Conservation (phyloP, 192 early-diverging fungal genomes). For the Gigaspora rosea region DNA sequence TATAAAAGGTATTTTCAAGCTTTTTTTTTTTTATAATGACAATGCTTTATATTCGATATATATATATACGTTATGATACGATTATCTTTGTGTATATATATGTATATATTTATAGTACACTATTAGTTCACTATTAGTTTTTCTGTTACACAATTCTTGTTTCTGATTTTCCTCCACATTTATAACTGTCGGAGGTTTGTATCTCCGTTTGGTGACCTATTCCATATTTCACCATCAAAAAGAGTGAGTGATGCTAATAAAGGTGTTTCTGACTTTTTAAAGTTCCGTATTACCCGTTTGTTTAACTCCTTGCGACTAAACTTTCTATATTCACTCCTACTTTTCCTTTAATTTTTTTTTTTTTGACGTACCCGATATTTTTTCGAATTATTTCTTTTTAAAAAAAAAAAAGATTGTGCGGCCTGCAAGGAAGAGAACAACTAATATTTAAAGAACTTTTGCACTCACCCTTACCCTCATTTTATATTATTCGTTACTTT, state of each 20-base stretch:
- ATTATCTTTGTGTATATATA: too few species aligned
- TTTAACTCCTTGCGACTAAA: slow-evolving; percentile 20
- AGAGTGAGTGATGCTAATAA: slow-evolving; percentile 5
- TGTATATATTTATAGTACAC: too few species aligned
- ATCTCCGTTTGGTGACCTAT: too few species aligned
- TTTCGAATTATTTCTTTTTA: not conserved
- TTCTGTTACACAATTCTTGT: too few species aligned
- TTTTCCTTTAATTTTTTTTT: not conserved
- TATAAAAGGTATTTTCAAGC: too few species aligned
- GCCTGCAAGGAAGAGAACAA: slow-evolving; percentile 9
- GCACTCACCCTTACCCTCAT: not conserved
- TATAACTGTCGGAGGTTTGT: not conserved
- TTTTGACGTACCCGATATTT: not conserved
- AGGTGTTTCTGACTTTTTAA: slow-evolving; percentile 7
- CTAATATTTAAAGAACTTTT: not conserved
- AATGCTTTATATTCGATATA: too few species aligned
- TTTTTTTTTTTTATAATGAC: too few species aligned
- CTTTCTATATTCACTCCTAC: not conserved
- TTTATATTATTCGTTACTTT: not conserved
- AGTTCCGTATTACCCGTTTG: slow-evolving; percentile 6
- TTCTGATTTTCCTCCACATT: too few species aligned
- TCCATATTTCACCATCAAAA: not conserved
- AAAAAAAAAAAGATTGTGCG: slow-evolving; percentile 5
- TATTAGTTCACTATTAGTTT: too few species aligned
- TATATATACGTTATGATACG: too few species aligned